A percentile compares a stretch with the other conserved stretches of the same genome.
These are phyloP conservation scores for Phytophthora agathidicida DNA, from an alignment of 352 stramenopile genomes.

Conservation along the genomic window DNA sequence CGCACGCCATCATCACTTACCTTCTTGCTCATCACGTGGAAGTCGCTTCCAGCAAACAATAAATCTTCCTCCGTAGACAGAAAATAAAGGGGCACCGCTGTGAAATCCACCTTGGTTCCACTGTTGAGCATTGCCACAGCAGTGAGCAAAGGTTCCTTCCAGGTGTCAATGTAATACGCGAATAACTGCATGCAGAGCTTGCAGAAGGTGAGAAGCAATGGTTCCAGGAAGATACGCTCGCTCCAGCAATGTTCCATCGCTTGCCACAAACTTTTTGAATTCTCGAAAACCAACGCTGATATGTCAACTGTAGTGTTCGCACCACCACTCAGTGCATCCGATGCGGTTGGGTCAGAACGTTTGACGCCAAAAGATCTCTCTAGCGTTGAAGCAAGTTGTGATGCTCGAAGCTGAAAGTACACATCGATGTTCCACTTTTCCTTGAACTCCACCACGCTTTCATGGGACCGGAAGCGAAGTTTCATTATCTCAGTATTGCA, in stretches of 20 bases:
- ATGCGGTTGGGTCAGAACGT: slow-evolving; percentile 23
- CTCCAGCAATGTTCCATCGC: slow-evolving; percentile 66
- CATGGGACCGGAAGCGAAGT: slow-evolving; percentile 68
- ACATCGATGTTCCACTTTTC: slow-evolving; percentile 91
- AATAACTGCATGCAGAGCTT: slow-evolving; percentile 79
- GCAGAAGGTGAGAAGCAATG: slow-evolving; percentile 65
- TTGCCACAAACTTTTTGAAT: slow-evolving; percentile 54
- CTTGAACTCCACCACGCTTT: slow-evolving; percentile 81
- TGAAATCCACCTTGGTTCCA: slow-evolving; percentile 57
- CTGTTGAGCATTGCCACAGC: slow-evolving; percentile 50
- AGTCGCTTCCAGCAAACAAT: slow-evolving; percentile 73
- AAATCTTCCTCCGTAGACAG: slow-evolving; percentile 68
- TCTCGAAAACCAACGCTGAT: slow-evolving; percentile 49
- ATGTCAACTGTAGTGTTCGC: slow-evolving; percentile 1
- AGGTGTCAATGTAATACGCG: slow-evolving; percentile 62
- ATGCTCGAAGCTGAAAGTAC: slow-evolving; percentile 83
- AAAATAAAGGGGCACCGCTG: slow-evolving; percentile 43
- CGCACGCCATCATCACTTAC: slow-evolving; percentile 28
- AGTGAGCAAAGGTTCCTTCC: slow-evolving; percentile 56
- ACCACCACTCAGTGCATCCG: slow-evolving; percentile 1
- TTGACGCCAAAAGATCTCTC: slow-evolving; percentile 56
- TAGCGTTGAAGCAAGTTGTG: slow-evolving; percentile 54
- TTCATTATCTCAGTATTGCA: slow-evolving; percentile 66
- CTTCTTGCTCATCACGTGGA: slow-evolving; percentile 63
- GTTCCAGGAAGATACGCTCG: slow-evolving; percentile 56